A percentile compares a stretch with the other conserved stretches of the same genome.
Evolutionary conservation across 2,329 filamentous ascomycete genomes (phyloP).

Genomic region (Alternaria consortialis): DNA sequence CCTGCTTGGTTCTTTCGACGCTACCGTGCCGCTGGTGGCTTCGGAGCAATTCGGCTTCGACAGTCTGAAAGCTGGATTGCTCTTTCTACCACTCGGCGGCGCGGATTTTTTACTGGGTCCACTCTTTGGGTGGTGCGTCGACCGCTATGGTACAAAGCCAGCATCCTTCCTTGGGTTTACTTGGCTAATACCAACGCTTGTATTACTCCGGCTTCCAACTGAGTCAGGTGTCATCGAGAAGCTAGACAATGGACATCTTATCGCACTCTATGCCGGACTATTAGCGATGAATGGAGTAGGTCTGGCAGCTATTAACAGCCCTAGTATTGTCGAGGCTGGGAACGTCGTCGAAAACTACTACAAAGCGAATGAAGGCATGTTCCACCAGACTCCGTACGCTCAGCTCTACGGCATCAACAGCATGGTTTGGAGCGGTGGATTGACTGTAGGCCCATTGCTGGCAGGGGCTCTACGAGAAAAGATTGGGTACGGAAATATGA

Average conservation of each 20-base stretch:
- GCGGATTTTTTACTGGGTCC: conserved; percentile 58
- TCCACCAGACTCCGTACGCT: conserved; percentile 67
- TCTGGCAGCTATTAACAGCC: conserved; percentile 63
- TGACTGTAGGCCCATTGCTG: conserved; percentile 68
- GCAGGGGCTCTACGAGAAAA: conserved; percentile 61
- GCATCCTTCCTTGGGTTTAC: conserved; percentile 55
- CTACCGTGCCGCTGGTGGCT: conserved; percentile 58
- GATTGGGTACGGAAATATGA: conserved; percentile 68
- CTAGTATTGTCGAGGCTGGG: conserved; percentile 66
- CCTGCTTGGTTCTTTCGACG: conserved; percentile 58
- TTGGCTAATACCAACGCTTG: conserved; percentile 54
- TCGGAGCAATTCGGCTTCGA: conserved; percentile 56
- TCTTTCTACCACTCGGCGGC: conserved; percentile 58
- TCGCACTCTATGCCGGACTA: conserved; percentile 58
- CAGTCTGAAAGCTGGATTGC: conserved; percentile 54
- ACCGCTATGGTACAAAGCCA: conserved; percentile 56
- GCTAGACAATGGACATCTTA: conserved; percentile 38
- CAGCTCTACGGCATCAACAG: conserved; percentile 72
- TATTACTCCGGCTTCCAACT: conserved; percentile 55
- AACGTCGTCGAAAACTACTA: conserved; percentile 65
- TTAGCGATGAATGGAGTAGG: conserved; percentile 61
- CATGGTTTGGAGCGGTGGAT: conserved; percentile 68
- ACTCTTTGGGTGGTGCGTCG: conserved; percentile 58
- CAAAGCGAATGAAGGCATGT: conserved; percentile 63
- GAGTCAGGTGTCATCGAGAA: conserved; percentile 27